A percentile compares a stretch with the other conserved stretches of the same genome.
phyloP scores from a whole-genome alignment of 768 basidiomycete genomes.

The Rhodotorula kratochvilovae region DNA sequence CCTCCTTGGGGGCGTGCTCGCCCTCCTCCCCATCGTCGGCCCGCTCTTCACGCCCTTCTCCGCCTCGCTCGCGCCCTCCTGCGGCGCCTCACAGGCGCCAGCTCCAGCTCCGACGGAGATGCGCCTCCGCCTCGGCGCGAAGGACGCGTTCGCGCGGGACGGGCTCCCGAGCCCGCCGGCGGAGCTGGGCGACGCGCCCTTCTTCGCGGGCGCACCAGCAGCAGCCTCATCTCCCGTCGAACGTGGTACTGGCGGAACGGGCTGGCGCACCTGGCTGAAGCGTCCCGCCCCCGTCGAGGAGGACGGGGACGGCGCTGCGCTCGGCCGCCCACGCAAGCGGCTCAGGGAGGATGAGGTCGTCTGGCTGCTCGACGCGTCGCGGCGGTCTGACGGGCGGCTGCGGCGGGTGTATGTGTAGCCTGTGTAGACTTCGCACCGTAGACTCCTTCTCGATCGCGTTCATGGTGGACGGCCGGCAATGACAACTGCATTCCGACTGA shows the following conservation, averaged over 20 bases:
- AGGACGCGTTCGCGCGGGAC: background rate
- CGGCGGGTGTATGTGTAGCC: background rate
- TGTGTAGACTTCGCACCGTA: background rate
- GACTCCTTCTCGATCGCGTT: too few relatives aligned
- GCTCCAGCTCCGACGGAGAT: background rate
- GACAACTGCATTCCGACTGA: too few relatives aligned
- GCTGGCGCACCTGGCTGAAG: too few relatives aligned
- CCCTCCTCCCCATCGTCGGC: background rate
- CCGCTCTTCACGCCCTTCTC: background rate
- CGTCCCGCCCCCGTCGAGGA: too few relatives aligned
- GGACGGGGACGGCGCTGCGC: background rate
- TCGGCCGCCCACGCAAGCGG: slow-evolving; percentile 1
- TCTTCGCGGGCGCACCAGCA: too few relatives aligned
- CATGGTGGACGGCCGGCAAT: too few relatives aligned
- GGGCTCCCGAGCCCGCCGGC: background rate
- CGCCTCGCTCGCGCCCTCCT: background rate
- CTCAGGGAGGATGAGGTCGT: slow-evolving; percentile 42
- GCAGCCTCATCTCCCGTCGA: too few relatives aligned
- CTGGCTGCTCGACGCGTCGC: slow-evolving; percentile 31
- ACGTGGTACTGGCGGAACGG: too few relatives aligned
- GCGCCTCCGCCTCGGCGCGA: background rate
- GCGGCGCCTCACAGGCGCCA: background rate
- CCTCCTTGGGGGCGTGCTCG: background rate
- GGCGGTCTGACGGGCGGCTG: background rate
- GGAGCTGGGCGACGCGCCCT: too few relatives aligned